Evolutionary conservation across 176 grass and related monocot species (phyloP), one percentile per base, ranked within the genome.

Genomic region (Saccharum spontaneum): DNA sequence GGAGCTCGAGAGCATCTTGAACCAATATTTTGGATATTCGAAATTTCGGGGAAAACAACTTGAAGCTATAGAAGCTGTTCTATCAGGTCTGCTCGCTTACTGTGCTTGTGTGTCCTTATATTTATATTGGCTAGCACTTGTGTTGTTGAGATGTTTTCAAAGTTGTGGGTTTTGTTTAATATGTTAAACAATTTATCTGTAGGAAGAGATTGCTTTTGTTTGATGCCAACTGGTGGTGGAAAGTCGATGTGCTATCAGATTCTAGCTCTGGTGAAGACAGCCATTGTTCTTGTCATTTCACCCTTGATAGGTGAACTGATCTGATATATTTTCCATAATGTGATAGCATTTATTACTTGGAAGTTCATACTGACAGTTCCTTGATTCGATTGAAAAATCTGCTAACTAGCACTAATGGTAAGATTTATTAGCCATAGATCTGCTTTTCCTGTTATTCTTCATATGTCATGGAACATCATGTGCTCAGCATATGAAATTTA

Each of bases 171-270:
- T 48, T 20, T 74, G 36, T 74, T 77, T 31, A 60, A 85, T 82
- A 40, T 54, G 13, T 24, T 65, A 8, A 87, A 12, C 36, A 61
- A 67, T 31, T 91, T 24, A 57, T 84, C 73, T 81, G 40, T 86
- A 98, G 96, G 96, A 84, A 93, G 81, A 69, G 96, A 98, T 83
- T 98, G 96, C 80, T 98, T 98, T 82, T 98, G 96, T 87, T 87
- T 98, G 77, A 95, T 98, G 96, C 96, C 96, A 79, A 98, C 96
- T 87, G 93, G 96, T 75, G 96, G 96, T 48, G 96, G 96, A 66
- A 98, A 98, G 79, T 98, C 96, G 26, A 95, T 95, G 93, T 98
- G 93, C 59, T 95, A 94, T 81, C 96, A 98, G 80, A 92, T 98
- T 79, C 96, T 93, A 30, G 89, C 96, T 74, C 84, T 98, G 75